Base-by-base conservation (phyloP, 139 green algal species). In the Diplosphaera chodatii region DNA sequence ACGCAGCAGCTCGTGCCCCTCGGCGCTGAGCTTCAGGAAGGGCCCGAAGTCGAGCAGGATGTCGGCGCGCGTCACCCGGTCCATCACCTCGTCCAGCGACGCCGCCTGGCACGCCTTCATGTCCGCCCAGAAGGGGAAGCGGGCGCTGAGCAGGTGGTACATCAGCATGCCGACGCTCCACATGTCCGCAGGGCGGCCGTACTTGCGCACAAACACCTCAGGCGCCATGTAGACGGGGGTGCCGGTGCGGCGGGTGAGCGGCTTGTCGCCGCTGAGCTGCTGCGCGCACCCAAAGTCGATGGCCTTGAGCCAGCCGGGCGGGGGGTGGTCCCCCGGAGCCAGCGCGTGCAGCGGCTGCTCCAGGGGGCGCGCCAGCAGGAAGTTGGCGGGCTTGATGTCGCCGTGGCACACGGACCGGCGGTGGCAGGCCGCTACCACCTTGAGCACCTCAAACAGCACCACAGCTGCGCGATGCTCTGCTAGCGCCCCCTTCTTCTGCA, bases 121-220 rank as follows among this genome's bases (percentile, higher is more conserved):
- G 48, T 59, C 48, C 48, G 48, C 22, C n/a, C 72, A 77, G 55
- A 70, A 77, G 21, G 72, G 72, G 28, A 67, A 67, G 30, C 66
- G 72, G 28, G 63, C 63, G 34, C 63, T 77, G 29, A 77, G 29
- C 20, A 77, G 34, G 34, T 62, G 66, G 72, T 77, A 77, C 63
- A 77, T 72, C 59, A 77, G 71, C 32, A 77, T 67, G n/a, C 72
- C 72, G 4, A 77, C 66, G 29, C 62, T 71, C 72, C 72, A 77
- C 64, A 77, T 56, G 64, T 77, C 72, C 32, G 72, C 72, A 6
- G 32, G 29, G 18, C 23, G 33, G 10, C 72, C 37, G 65, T 77
- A 77, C 18, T 41, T 63, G 23, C 72, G 66, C 33, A 72, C 62
- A 18, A 77, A 67, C 59, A 77, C 63, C 31, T 77, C 72, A 4